phyloP scores from a whole-genome alignment of 2,329 filamentous ascomycete genomes.

The Beauveria australis region DNA sequence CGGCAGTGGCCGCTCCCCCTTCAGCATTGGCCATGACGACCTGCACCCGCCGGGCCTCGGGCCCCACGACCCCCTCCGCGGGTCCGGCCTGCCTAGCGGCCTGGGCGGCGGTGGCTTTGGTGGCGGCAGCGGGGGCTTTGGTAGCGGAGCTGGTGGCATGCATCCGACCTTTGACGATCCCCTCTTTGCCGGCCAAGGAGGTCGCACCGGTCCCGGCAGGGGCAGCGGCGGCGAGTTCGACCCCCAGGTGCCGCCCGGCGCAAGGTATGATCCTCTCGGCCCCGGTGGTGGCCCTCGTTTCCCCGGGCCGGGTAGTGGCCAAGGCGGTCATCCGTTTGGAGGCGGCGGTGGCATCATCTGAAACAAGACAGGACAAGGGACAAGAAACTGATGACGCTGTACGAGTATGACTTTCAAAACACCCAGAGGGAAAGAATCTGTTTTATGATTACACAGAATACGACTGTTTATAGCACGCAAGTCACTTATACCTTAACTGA shows the following conservation, averaged over 20 bases:
- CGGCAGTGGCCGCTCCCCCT: conserved; percentile 42
- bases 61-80: conserved; percentile 72
- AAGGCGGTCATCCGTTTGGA: conserved; percentile 22
- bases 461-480: background rate
- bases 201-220: conserved; percentile 33
- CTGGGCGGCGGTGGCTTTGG: background rate
- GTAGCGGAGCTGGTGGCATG: conserved; percentile 71
- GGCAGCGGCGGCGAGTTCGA: conserved; percentile 37
- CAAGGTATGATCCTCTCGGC: conserved; percentile 83
- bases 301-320: conserved; percentile 33
- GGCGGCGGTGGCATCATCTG: conserved; percentile 28
- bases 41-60: conserved; percentile 80
- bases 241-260: conserved; percentile 73
- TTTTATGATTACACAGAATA: background rate
- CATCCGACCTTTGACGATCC: conserved; percentile 93
- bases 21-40: conserved; percentile 75
- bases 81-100: conserved; percentile 48
- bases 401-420: background rate
- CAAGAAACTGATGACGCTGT: background rate
- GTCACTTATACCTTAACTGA: background rate
- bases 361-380: background rate
- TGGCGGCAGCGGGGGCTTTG: conserved; percentile 23
- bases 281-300: conserved; percentile 50
- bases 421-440: background rate
- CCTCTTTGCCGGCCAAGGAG: conserved; percentile 57